These are phyloP conservation scores for Neurospora terricola DNA, from an alignment of 495 filamentous ascomycete genomes.

Conservation along the genomic window DNA sequence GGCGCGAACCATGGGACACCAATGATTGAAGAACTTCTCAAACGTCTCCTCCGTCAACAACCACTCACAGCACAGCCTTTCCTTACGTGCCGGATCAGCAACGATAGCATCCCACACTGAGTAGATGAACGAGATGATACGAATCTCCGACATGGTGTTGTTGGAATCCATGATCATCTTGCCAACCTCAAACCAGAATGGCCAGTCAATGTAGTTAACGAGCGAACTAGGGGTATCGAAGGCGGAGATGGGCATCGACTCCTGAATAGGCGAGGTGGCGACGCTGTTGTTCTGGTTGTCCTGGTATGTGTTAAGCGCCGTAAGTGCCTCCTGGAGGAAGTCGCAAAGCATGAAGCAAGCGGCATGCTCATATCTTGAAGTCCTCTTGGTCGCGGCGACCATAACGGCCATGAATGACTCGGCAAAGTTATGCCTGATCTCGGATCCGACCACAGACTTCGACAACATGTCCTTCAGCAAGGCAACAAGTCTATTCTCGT, in stretches of 20 bases:
- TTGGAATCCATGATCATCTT: slow-evolving; percentile 76
- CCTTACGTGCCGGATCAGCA: slow-evolving; percentile 57
- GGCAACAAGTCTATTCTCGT: slow-evolving; percentile 82
- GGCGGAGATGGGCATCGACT: neutral
- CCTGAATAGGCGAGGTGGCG: slow-evolving; percentile 14
- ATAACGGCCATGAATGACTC: slow-evolving; percentile 66
- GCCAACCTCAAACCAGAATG: slow-evolving; percentile 82
- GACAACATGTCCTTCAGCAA: slow-evolving; percentile 78
- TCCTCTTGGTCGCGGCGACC: slow-evolving; percentile 62
- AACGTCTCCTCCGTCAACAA: slow-evolving; percentile 71
- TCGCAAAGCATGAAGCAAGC: slow-evolving; percentile 90
- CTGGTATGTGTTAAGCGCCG: slow-evolving; percentile 26
- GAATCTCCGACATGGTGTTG: slow-evolving; percentile 89
- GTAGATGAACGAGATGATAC: slow-evolving; percentile 79
- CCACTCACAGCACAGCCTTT: slow-evolving; percentile 65
- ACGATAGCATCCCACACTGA: slow-evolving; percentile 68
- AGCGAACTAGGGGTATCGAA: slow-evolving; percentile 4
- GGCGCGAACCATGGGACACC: slow-evolving; percentile 96
- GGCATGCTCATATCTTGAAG: slow-evolving; percentile 74
- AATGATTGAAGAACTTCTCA: slow-evolving; percentile 82
- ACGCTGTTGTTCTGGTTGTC: slow-evolving; percentile 37
- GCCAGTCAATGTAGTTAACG: slow-evolving; percentile 55
- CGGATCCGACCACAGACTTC: slow-evolving; percentile 39
- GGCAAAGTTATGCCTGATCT: slow-evolving; percentile 61
- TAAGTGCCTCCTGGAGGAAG: slow-evolving; percentile 69